These are phyloP conservation scores for Trichodelitschia bisporula DNA, from an alignment of 495 filamentous ascomycete species.

Conservation along the genomic window DNA sequence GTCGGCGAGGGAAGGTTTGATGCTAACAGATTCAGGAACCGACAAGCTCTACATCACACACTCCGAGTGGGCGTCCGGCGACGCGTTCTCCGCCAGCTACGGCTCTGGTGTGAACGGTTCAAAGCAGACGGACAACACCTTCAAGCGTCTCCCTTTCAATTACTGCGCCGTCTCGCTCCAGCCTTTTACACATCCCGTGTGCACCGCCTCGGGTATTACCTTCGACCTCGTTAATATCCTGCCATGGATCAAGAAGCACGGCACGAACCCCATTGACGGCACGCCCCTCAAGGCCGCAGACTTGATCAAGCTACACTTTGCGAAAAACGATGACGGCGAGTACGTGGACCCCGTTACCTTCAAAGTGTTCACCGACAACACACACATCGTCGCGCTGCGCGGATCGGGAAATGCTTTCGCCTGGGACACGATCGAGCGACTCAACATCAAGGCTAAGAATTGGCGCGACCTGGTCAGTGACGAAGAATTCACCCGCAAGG, in stretches of 20 bases:
- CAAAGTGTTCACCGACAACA: constrained; percentile 95
- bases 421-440: constrained; percentile 78
- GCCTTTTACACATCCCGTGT: constrained; percentile 29
- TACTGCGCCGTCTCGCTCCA: constrained; percentile 92
- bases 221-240: constrained; percentile 21
- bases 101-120: constrained; percentile 36
- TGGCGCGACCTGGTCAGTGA: constrained; percentile 85
- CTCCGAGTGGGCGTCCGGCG: constrained; percentile 81
- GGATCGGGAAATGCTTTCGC: constrained; percentile 88
- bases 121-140: constrained; percentile 31
- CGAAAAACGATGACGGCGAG: constrained; percentile 82
- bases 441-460: constrained; percentile 95
- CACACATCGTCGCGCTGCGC: constrained; percentile 74
- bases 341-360: constrained; percentile 90
- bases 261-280: constrained; percentile 67
- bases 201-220: constrained; percentile 16
- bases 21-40: no score
- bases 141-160: constrained; percentile 88
- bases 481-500: constrained; percentile 63
- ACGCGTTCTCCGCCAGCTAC: constrained; percentile 54
- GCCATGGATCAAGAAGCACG: constrained; percentile 81
- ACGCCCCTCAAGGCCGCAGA: constrained; percentile 52
- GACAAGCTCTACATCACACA: constrained; percentile 86
- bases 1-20: no score
- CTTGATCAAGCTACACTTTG: constrained; percentile 73